Conservation (phyloP, 768 basidiomycete genomes). For the Favolaschia claudopus region DNA sequence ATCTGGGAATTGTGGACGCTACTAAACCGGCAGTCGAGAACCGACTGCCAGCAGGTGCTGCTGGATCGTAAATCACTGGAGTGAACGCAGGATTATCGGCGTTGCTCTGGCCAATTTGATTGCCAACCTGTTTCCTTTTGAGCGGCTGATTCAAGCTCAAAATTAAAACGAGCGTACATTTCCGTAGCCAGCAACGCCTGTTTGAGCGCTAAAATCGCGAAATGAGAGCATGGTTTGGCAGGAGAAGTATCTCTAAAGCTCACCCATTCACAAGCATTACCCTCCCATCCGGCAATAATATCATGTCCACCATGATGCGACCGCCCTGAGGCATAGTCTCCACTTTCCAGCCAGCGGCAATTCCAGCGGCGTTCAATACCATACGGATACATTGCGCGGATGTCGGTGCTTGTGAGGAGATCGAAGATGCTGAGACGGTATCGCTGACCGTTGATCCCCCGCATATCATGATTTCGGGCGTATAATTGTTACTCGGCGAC, state of each 20-base stretch:
- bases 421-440: slow-evolving; percentile 32
- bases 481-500: slow-evolving; percentile 45
- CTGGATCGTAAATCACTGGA: slow-evolving; percentile 43
- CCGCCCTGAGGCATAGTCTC: slow-evolving; percentile 52
- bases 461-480: slow-evolving; percentile 55
- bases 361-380: slow-evolving; percentile 49
- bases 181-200: slow-evolving; percentile 49
- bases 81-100: slow-evolving; percentile 44
- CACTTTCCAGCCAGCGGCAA: slow-evolving; percentile 52
- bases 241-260: background rate
- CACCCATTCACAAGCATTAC: slow-evolving; percentile 51
- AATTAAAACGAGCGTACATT: slow-evolving; percentile 29
- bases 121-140: slow-evolving; percentile 29
- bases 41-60: slow-evolving; percentile 34
- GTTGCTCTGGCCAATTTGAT: slow-evolving; percentile 46
- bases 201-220: slow-evolving; percentile 30
- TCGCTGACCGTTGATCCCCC: slow-evolving; percentile 50
- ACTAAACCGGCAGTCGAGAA: slow-evolving; percentile 41
- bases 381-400: slow-evolving; percentile 52
- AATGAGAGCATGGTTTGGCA: background rate
- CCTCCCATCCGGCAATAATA: slow-evolving; percentile 49
- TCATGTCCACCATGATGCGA: slow-evolving; percentile 46
- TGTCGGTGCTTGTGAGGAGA: slow-evolving; percentile 50
- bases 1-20: slow-evolving; percentile 37
- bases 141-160: background rate